phyloP scores from a whole-genome alignment of 306 rosid species.

The Coriaria nepalensis region DNA sequence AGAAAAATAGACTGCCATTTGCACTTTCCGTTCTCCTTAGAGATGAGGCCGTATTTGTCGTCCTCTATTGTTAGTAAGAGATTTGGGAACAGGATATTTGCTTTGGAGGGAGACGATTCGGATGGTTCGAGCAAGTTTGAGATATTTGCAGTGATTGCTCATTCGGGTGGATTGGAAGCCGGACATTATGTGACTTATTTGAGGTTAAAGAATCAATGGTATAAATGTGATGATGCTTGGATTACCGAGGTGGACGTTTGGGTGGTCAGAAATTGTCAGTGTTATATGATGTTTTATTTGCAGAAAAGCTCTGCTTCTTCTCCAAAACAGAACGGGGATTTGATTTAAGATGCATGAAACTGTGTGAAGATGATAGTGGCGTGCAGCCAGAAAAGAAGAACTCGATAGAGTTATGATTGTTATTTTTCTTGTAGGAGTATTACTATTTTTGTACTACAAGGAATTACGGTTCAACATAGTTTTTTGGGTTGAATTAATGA shows the following conservation, averaged over 20 bases:
- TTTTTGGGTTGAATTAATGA: too few relatives aligned
- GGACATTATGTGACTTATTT: slow-evolving; percentile 77
- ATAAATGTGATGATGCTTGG: slow-evolving; percentile 87
- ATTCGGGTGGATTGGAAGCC: slow-evolving; percentile 72
- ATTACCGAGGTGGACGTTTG: slow-evolving; percentile 72
- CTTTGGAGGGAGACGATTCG: slow-evolving; percentile 60
- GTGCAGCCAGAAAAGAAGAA: too few relatives aligned
- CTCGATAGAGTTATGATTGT: too few relatives aligned
- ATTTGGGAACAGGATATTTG: slow-evolving; percentile 69
- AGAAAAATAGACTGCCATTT: slow-evolving; percentile 63
- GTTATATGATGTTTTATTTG: slow-evolving; percentile 79
- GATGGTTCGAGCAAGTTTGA: slow-evolving; percentile 49
- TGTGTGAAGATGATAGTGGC: too few relatives aligned
- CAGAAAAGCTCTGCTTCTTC: slow-evolving; percentile 32
- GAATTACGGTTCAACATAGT: too few relatives aligned
- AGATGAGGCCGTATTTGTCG: slow-evolving; percentile 69
- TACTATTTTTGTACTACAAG: too few relatives aligned
- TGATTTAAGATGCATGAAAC: slow-evolving; percentile 10
- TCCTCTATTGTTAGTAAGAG: slow-evolving; percentile 68
- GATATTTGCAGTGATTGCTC: slow-evolving; percentile 73
- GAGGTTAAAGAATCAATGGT: slow-evolving; percentile 62
- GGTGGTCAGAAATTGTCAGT: slow-evolving; percentile 68
- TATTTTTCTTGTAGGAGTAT: too few relatives aligned
- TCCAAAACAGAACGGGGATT: slow-evolving; percentile 37
- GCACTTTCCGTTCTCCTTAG: slow-evolving; percentile 75